phyloP scores from a whole-genome alignment of 2,329 filamentous ascomycete species.

The Chrysoporthe deuterocubensis region DNA sequence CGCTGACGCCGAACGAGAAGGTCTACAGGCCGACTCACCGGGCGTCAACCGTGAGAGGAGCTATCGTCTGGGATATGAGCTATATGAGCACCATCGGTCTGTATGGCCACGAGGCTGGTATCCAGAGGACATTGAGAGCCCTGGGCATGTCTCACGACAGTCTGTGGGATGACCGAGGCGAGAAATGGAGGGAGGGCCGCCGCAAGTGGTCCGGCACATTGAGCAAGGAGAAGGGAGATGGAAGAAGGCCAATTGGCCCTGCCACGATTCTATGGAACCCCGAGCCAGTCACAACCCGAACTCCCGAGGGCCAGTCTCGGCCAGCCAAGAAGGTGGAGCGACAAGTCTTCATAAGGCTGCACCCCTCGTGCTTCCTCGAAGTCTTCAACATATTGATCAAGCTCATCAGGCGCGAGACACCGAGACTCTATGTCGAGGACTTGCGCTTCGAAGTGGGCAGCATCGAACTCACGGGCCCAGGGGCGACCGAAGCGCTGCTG shows the following conservation, averaged over 20 bases:
- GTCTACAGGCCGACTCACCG: conserved; percentile 87
- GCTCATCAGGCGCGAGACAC: conserved; percentile 62
- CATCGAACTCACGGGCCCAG: conserved; percentile 66
- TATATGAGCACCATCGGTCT: conserved; percentile 88
- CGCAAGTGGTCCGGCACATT: conserved; percentile 55
- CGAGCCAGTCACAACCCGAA: conserved; percentile 32
- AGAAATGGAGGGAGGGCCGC: conserved; percentile 68
- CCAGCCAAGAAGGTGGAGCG: conserved; percentile 33
- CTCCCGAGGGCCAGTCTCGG: conserved; percentile 21
- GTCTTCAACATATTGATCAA: conserved; percentile 67
- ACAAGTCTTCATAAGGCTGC: conserved; percentile 72
- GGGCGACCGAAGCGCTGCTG: conserved; percentile 77
- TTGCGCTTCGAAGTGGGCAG: conserved; percentile 69
- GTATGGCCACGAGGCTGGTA: conserved; percentile 66
- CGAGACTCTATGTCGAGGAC: conserved; percentile 67
- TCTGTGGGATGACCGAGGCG: conserved; percentile 66
- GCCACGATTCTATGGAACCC: conserved; percentile 78
- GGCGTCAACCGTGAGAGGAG: conserved; percentile 73
- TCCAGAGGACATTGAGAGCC: conserved; percentile 68
- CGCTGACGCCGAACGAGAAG: conserved; percentile 85
- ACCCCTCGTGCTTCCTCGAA: conserved; percentile 79
- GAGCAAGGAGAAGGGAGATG: conserved; percentile 57
- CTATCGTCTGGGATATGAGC: conserved; percentile 89
- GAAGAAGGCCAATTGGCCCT: conserved; percentile 67
- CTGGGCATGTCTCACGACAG: conserved; percentile 65